Conservation (phyloP, 768 basidiomycete species). For the Phaeolepiota aurea region DNA sequence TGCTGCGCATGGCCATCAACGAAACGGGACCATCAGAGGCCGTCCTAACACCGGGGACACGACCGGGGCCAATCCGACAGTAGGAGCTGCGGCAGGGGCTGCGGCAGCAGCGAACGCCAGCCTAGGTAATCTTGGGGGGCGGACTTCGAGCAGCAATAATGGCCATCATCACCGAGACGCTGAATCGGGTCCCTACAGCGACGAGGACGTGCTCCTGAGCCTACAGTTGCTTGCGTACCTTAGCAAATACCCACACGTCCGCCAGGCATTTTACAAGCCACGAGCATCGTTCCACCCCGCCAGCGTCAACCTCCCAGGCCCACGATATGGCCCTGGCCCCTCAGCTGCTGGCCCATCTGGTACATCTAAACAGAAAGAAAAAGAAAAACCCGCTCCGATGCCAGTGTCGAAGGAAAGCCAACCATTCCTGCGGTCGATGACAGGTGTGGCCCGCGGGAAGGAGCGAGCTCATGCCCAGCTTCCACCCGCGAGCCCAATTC, state of each 20-base stretch:
- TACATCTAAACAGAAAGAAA: constrained; percentile 17
- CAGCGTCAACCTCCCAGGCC: constrained; percentile 32
- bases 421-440: neutral
- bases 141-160: neutral
- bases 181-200: constrained; percentile 67
- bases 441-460: constrained; percentile 23
- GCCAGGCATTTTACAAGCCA: constrained; percentile 91
- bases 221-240: constrained; percentile 93
- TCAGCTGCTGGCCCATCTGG: constrained; percentile 4
- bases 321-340: constrained; percentile 10
- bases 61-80: constrained; percentile 5
- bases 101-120: constrained; percentile 14
- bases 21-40: constrained; percentile 18
- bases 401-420: neutral
- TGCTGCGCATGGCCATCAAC: constrained; percentile 16
- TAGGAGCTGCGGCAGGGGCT: constrained; percentile 2
- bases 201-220: constrained; percentile 88
- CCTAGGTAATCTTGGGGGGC: constrained; percentile 14
- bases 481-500: neutral
- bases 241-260: constrained; percentile 95
- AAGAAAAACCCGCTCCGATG: constrained; percentile 14
- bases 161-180: constrained; percentile 22
- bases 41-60: constrained; percentile 5
- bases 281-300: constrained; percentile 79
- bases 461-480: constrained; percentile 31